Evolutionary conservation across 129 eudicot genomes (phyloP), one percentile per base, ranked within the genome.

Genomic region (Chrysanthemum lavandulifolium): DNA sequence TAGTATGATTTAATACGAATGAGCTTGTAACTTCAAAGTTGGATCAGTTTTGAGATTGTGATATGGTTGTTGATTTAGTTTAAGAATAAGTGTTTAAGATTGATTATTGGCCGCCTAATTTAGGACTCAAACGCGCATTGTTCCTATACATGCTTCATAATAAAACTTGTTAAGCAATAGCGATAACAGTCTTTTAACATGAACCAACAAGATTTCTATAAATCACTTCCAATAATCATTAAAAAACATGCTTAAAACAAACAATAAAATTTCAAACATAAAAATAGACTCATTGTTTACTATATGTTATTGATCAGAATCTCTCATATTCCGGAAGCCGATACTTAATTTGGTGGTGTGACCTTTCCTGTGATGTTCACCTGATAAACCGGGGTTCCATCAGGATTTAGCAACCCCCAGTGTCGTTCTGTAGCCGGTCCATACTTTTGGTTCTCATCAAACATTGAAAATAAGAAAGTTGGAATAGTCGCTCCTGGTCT

Each of bases 401-500:
- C 82, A 14, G 88, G 74, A 61, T 73, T 19, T 10, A 85, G 23
- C 69, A 92, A 13, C n/a, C 97, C 97, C 97, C 97, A 92, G 27
- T 85, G 86, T 54, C 97, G 81, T 80, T 92, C 96, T 0, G 97
- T 89, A 18, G 81, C 78, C 0, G 85, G 88, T 13, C 97, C 96
- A 1, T 55, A 75, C 73, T 89, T 92, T 60, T 67, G 87, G 57
- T 89, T 83, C 75, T 92, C 97, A 36, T 92, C 86, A 15, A 81
- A 92, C 65, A 92, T 60, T 0, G 97, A 86, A 67, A 81, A 89
- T 48, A 92, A 27, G 58, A 92, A 92, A 16, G 94, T 85, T 8
- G 94, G 97, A 56, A 92, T 89, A 55, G 68, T 60, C 3, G 31
- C 58, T 2, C 84, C 85, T 0, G 96, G 96, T 43, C 94, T 73